These are phyloP conservation scores for Eucalyptus microcorys DNA, from an alignment of 345 rosid genomes.

Conservation along the genomic window DNA sequence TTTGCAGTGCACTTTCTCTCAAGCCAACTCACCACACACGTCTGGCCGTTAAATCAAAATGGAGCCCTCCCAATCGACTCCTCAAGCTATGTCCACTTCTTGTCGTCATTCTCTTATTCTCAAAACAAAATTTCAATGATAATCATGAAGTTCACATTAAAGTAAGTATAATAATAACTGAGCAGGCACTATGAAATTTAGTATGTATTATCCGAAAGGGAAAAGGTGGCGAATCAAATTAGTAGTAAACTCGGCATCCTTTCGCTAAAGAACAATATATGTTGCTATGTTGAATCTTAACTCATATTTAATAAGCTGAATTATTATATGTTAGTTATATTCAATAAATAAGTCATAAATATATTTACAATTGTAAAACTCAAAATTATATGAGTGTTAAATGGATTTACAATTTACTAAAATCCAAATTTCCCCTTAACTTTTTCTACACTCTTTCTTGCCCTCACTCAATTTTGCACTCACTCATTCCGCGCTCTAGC, in stretches of 20 bases:
- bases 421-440: no score
- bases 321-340: no score
- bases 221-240: neutral
- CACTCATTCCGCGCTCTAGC: accelerated
- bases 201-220: neutral
- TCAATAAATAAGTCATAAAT: no score
- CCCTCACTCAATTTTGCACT: no score
- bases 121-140: neutral
- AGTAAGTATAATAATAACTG: neutral
- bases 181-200: neutral
- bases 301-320: no score
- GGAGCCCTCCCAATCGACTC: neutral
- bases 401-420: no score
- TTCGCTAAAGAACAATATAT: no score
- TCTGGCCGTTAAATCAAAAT: neutral
- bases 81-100: neutral
- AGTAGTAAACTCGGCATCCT: neutral
- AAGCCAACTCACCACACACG: neutral
- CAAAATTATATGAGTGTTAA: no score
- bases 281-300: neutral
- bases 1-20: neutral
- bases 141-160: neutral
- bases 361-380: no score
- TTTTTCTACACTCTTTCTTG: no score
- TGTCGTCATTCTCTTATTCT: neutral